Percentiles rank a stretch among this genome's conserved stretches.
phyloP scores from a whole-genome alignment of 2,329 filamentous ascomycete species.

The Eutypella sp. region DNA sequence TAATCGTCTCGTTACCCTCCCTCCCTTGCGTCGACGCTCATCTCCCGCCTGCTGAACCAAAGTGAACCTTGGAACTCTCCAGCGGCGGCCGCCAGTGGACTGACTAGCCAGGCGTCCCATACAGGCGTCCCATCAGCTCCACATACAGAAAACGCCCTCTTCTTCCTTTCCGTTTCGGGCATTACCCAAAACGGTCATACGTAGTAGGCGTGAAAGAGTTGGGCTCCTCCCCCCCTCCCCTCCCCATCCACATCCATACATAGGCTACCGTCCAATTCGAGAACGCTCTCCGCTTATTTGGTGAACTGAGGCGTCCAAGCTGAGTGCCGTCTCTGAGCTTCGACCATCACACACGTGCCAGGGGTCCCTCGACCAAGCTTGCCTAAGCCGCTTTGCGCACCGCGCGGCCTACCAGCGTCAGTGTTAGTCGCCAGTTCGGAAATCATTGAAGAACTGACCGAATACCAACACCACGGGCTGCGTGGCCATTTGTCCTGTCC shows the following conservation, averaged over 20 bases:
- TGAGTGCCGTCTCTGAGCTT: slow-evolving; percentile 10
- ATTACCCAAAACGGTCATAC: slow-evolving; percentile 34
- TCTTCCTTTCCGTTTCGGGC: slow-evolving; percentile 32
- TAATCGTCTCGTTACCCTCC: neutral
- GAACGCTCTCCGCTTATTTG: slow-evolving; percentile 25
- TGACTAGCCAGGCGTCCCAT: too few relatives aligned
- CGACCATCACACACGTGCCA: slow-evolving; percentile 17
- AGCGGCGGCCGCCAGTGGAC: too few relatives aligned
- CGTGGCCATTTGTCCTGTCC: slow-evolving; percentile 18
- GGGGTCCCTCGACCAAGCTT: slow-evolving; percentile 23
- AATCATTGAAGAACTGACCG: slow-evolving; percentile 23
- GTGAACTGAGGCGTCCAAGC: slow-evolving; percentile 21
- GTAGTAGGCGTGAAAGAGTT: slow-evolving; percentile 17
- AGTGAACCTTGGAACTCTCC: too few relatives aligned
- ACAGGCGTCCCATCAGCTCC: slow-evolving; percentile 37
- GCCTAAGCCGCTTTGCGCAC: slow-evolving; percentile 25
- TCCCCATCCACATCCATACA: too few relatives aligned
- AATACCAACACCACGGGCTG: slow-evolving; percentile 11
- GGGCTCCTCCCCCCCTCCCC: too few relatives aligned
- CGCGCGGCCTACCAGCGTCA: too few relatives aligned
- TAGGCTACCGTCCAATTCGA: slow-evolving; percentile 24
- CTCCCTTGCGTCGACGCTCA: neutral
- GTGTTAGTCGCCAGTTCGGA: slow-evolving; percentile 24
- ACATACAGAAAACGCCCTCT: slow-evolving; percentile 32
- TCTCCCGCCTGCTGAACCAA: neutral